A percentile compares a stretch with the other conserved stretches of the same genome.
phyloP scores from a whole-genome alignment of 2,329 filamentous ascomycete species.

The Curvularia sp. region DNA sequence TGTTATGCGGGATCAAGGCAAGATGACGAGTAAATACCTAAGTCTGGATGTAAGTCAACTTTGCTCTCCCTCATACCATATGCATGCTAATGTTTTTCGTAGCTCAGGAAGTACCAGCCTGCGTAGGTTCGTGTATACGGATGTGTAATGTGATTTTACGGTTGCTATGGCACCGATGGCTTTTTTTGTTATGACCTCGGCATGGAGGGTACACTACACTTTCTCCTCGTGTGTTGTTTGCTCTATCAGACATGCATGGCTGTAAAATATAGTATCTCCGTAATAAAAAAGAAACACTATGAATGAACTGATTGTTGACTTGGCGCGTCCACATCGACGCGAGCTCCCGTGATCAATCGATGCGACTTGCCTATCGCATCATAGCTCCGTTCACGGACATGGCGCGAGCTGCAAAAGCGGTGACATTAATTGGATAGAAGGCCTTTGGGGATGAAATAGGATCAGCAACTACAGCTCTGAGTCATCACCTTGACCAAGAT shows the following conservation, averaged over 20 bases:
- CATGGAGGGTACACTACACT: background rate
- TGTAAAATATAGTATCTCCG: background rate
- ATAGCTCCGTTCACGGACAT: constrained; percentile 7
- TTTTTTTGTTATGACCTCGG: background rate
- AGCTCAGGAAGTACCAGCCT: constrained; percentile 18
- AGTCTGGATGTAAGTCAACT: constrained; percentile 85
- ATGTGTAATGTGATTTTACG: background rate
- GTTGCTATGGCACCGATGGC: background rate
- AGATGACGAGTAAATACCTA: constrained; percentile 89
- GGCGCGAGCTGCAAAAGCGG: background rate
- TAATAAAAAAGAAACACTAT: background rate
- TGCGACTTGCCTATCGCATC: constrained; percentile 5
- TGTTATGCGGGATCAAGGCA: constrained; percentile 92
- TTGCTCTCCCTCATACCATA: background rate
- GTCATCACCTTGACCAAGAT: background rate
- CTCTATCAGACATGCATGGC: background rate
- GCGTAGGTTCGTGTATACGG: background rate
- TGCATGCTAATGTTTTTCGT: constrained; percentile 2
- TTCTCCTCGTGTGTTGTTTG: background rate
- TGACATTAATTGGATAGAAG: background rate
- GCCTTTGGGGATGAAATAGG: background rate
- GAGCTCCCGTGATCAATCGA: background rate
- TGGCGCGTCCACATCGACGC: background rate
- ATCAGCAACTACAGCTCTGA: background rate
- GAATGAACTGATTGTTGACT: background rate